A percentile compares a stretch with the other conserved stretches of the same genome.
These are phyloP conservation scores for Striga hermonthica DNA, from an alignment of 305 asterid species.

Conservation along the genomic window DNA sequence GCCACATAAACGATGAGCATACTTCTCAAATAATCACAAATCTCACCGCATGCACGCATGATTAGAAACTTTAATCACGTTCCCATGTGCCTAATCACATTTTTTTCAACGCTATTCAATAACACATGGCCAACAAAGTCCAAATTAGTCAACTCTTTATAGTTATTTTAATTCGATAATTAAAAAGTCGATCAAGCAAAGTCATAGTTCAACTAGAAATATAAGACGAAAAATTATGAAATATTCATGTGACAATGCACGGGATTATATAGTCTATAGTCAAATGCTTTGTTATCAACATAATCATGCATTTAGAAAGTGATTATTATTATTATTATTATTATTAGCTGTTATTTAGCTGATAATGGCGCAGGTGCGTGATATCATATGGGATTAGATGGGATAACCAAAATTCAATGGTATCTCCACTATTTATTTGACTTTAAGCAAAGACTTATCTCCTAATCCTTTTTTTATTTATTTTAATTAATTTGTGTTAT, in stretches of 20 bases:
- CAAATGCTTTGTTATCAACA: constrained; percentile 3
- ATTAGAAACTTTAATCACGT: background rate
- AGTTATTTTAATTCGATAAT: background rate
- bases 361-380: constrained; percentile 21
- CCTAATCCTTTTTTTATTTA: background rate
- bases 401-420: constrained; percentile 5
- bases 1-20: no score
- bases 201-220: background rate
- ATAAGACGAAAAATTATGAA: constrained; percentile 6
- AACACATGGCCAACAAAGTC: background rate
- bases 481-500: background rate
- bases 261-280: constrained; percentile 23
- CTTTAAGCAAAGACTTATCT: constrained; percentile 22
- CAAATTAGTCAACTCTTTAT: constrained; percentile 2
- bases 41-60: background rate
- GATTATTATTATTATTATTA: constrained; percentile 10
- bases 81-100: background rate
- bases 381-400: constrained; percentile 11
- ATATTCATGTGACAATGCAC: background rate
- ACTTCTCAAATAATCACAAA: no score
- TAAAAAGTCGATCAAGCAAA: background rate
- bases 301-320: background rate
- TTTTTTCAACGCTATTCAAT: background rate
- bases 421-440: constrained; percentile 29
- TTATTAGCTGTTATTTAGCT: constrained; percentile 8